Evolutionary conservation across 345 rosid genomes (phyloP), one percentile per base, ranked within the genome.

Genomic region (Gossypium thurberi): DNA sequence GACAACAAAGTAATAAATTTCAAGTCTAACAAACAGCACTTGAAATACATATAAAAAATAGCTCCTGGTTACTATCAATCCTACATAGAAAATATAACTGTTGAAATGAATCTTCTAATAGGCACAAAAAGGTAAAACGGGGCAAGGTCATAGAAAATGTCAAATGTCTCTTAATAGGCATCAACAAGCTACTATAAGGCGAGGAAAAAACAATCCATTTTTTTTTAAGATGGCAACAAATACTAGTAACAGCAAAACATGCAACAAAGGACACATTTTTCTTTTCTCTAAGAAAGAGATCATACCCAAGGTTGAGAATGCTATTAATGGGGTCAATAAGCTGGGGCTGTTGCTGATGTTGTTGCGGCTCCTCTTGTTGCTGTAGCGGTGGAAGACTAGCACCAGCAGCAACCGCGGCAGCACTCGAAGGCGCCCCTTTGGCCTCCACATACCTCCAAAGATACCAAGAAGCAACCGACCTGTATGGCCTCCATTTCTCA

Each of bases 401-500:
- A 76, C 85, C 82, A 2, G 89, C 78, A 1, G 88, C 87, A 69
- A 87, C 85, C 1, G 89, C 86, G 3, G 81, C 85, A 0, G 91
- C 92, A 85, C 85, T 88, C 0, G 91, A 82, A 63, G 98, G 88
- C 0, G 92, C 56, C 57, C 91, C 89, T 67, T 87, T 95, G 13
- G 89, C 68, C 82, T 93, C 96, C 76, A 85, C 81, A 50, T 86
- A 85, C 86, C 99, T 82, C 98, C 97, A 91, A 59, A 95, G 79
- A 73, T 92, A 95, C 98, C 97, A 93, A 0, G 98, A 85, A 10
- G 87, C 99, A 14, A 95, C 98, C 0, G 98, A 95, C 75, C 97
- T 82, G n/a, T 95, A 95, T 0, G 98, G 97, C 81, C 96, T 90
- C 99, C 99, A 95, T 61, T 88, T 93, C 79, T 93, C 97, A 65